phyloP scores from a whole-genome alignment of 2,329 filamentous ascomycete species.

The Exophiala oligosperma region DNA sequence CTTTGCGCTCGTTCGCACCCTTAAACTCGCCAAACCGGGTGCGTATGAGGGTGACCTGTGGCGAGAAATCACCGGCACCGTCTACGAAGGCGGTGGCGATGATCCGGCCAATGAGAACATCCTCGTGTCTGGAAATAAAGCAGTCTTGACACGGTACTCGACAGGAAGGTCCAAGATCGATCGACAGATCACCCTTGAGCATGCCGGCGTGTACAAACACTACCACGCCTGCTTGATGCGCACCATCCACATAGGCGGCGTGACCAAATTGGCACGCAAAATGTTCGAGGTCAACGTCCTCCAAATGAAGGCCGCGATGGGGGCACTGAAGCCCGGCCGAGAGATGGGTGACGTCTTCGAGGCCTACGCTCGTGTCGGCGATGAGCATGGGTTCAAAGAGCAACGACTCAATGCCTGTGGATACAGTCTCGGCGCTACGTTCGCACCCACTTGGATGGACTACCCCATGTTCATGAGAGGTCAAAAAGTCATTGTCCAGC shows the following conservation, averaged over 20 bases:
- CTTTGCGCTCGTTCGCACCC: constrained; percentile 36
- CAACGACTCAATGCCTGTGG: constrained; percentile 35
- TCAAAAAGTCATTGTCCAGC: constrained; percentile 27
- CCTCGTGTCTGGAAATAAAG: constrained; percentile 37
- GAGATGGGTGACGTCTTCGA: constrained; percentile 32
- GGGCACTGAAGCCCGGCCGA: constrained; percentile 36
- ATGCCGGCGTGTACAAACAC: constrained; percentile 37
- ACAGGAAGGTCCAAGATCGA: constrained; percentile 35
- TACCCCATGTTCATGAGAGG: constrained; percentile 27
- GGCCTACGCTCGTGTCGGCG: constrained; percentile 34
- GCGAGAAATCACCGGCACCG: constrained; percentile 37
- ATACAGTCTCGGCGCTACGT: constrained; percentile 34
- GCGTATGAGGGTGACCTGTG: constrained; percentile 39
- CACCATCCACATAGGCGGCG: not conserved
- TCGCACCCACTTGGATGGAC: constrained; percentile 31
- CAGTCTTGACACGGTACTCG: constrained; percentile 36
- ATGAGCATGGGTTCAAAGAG: constrained; percentile 35
- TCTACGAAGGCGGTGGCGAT: constrained; percentile 39
- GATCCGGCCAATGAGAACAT: constrained; percentile 39
- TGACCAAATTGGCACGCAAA: not conserved
- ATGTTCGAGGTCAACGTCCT: not conserved
- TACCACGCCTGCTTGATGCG: constrained; percentile 19
- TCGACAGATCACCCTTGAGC: constrained; percentile 36
- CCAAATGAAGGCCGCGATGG: constrained; percentile 38
- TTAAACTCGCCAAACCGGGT: constrained; percentile 38